Evolutionary conservation across 495 filamentous ascomycete genomes (phyloP).

Genomic region (Hypoxylon rickii): DNA sequence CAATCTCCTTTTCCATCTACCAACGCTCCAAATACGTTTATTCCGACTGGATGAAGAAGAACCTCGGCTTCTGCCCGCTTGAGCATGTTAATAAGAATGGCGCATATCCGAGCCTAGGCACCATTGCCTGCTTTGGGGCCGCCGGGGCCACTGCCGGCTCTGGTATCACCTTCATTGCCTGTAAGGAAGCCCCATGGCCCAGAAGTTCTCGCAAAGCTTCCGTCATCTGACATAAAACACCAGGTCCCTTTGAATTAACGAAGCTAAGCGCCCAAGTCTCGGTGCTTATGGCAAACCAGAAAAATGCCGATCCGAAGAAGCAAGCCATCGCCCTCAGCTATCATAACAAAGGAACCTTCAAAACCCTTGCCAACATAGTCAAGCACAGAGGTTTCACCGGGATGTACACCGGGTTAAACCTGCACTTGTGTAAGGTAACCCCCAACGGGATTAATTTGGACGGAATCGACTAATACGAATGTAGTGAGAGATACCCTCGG

Average conservation of each 20-base stretch:
- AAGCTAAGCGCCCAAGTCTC: constrained; percentile 91
- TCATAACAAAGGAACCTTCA: constrained; percentile 78
- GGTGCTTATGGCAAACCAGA: constrained; percentile 76
- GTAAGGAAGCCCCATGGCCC: constrained; percentile 55
- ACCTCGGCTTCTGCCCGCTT: constrained; percentile 72
- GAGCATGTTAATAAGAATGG: constrained; percentile 70
- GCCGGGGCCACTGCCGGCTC: constrained; percentile 81
- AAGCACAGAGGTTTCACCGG: constrained; percentile 76
- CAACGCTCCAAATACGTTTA: constrained; percentile 79
- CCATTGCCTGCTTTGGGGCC: constrained; percentile 73
- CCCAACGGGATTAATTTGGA: background rate
- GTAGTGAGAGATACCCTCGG: constrained; percentile 83
- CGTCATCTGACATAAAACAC: constrained; percentile 9
- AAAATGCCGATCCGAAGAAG: constrained; percentile 53
- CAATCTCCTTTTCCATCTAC: constrained; percentile 93
- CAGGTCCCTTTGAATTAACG: constrained; percentile 91
- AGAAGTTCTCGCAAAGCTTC: background rate
- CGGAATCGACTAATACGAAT: constrained; percentile 17
- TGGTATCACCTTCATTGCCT: constrained; percentile 81
- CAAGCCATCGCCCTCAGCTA: constrained; percentile 69
- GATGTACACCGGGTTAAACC: constrained; percentile 82
- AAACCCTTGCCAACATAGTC: constrained; percentile 78
- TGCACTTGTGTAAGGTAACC: constrained; percentile 71
- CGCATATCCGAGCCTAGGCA: constrained; percentile 68
- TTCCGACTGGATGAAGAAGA: constrained; percentile 64